A percentile compares a stretch with the other conserved stretches of the same genome.
phyloP scores from a whole-genome alignment of 805 yeast genomes.

The Wickerhamomyces chambardii region DNA sequence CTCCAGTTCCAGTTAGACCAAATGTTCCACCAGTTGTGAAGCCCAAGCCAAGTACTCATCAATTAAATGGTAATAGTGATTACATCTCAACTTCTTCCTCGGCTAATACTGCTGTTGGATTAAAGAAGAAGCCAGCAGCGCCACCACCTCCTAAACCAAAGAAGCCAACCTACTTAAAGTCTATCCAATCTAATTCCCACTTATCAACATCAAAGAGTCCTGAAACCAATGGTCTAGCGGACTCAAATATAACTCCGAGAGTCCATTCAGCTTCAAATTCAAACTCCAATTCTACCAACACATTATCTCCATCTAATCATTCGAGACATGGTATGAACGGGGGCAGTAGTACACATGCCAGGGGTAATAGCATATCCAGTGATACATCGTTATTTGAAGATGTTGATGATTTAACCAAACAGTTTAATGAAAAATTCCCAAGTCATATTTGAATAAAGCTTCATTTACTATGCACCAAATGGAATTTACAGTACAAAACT shows the following conservation, averaged over 20 bases:
- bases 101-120: conserved; percentile 10
- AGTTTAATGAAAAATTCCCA: conserved; percentile 52
- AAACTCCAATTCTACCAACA: too few relatives aligned
- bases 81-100: conserved; percentile 5
- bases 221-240: too few relatives aligned
- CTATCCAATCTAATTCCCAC: conserved; percentile 9
- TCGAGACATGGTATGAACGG: too few relatives aligned
- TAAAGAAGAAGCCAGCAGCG: conserved; percentile 32
- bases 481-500: too few relatives aligned
- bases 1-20: conserved; percentile 6
- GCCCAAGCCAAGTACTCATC: conserved; percentile 1
- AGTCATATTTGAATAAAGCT: conserved; percentile 33
- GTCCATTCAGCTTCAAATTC: not conserved
- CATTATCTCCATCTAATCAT: too few relatives aligned
- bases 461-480: too few relatives aligned
- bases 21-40: not conserved
- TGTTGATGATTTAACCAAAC: conserved; percentile 48
- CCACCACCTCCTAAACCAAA: conserved; percentile 62
- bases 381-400: conserved; percentile 40
- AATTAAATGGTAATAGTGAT: not conserved
- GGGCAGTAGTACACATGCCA: too few relatives aligned
- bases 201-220: conserved; percentile 1
- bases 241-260: not conserved
- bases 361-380: conserved; percentile 21
- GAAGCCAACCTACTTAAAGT: conserved; percentile 48